A percentile compares a stretch with the other conserved stretches of the same genome.
Conservation (phyloP, 2,329 filamentous ascomycete species). For the Aspergillus clavatus region DNA sequence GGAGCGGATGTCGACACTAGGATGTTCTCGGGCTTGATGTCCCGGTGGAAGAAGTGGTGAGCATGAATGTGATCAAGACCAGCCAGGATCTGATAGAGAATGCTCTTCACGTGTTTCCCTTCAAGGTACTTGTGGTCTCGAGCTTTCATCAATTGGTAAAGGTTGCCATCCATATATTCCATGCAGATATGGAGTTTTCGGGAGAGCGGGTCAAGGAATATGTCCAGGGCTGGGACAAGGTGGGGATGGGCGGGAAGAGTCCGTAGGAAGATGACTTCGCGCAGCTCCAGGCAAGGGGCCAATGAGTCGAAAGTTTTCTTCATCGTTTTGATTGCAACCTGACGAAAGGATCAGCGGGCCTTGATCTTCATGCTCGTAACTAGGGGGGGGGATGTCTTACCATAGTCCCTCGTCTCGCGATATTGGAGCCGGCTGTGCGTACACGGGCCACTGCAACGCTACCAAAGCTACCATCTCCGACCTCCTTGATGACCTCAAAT, state of each 20-base stretch:
- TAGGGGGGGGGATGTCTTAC: slow-evolving; percentile 59
- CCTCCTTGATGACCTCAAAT: slow-evolving; percentile 96
- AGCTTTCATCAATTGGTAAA: slow-evolving; percentile 98
- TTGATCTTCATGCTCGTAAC: too few relatives aligned
- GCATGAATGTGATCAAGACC: slow-evolving; percentile 96
- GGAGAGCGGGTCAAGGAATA: slow-evolving; percentile 92
- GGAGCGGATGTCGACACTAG: slow-evolving; percentile 86
- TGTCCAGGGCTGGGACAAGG: slow-evolving; percentile 94
- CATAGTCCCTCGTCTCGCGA: slow-evolving; percentile 85
- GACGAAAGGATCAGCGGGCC: slow-evolving; percentile 11
- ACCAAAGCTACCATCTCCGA: slow-evolving; percentile 97
- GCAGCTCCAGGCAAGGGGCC: slow-evolving; percentile 80
- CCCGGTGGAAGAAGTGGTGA: slow-evolving; percentile 95
- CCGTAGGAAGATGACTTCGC: slow-evolving; percentile 93
- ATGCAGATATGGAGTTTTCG: slow-evolving; percentile 97
- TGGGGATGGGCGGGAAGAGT: slow-evolving; percentile 84
- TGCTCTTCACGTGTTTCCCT: slow-evolving; percentile 89
- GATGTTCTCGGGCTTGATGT: slow-evolving; percentile 99
- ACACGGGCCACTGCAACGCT: slow-evolving; percentile 91
- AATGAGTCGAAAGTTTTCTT: slow-evolving; percentile 98
- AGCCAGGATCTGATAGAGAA: slow-evolving; percentile 93
- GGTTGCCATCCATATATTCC: slow-evolving; percentile 99
- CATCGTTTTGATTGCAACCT: slow-evolving; percentile 99
- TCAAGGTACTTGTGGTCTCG: slow-evolving; percentile 93
- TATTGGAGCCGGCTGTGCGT: slow-evolving; percentile 78